A percentile compares a stretch with the other conserved stretches of the same genome.
phyloP scores from a whole-genome alignment of 2,329 filamentous ascomycete species.

The Rachicladosporium sp. region DNA sequence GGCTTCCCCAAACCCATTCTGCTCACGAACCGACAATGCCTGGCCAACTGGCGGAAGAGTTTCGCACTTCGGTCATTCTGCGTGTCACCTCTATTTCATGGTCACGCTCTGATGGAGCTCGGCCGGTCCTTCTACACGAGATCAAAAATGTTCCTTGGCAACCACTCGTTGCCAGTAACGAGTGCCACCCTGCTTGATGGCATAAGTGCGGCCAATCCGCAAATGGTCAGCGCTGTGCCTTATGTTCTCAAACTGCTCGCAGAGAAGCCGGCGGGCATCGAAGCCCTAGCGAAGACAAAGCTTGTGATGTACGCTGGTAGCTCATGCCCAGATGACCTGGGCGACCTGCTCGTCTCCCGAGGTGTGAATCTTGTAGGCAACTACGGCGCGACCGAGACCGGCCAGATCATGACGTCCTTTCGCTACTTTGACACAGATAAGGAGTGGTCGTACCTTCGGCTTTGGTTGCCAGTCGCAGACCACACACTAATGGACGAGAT shows the following conservation, averaged over 20 bases:
- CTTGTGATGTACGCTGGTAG: conserved; percentile 23
- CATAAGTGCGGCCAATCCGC: conserved; percentile 21
- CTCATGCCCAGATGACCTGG: conserved; percentile 23
- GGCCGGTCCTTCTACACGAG: conserved; percentile 41
- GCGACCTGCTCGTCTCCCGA: conserved; percentile 19
- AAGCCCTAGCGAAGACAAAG: conserved; percentile 15
- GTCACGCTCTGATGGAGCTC: conserved; percentile 44
- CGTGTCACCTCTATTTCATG: conserved; percentile 48
- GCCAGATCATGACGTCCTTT: conserved; percentile 50
- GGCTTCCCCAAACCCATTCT: conserved; percentile 53
- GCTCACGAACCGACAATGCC: conserved; percentile 40
- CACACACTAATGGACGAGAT: conserved; percentile 22
- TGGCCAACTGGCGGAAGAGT: conserved; percentile 37
- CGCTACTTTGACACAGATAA: conserved; percentile 38
- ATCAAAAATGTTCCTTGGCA: conserved; percentile 42
- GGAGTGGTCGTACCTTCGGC: conserved; percentile 47
- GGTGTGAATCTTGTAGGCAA: conserved; percentile 24
- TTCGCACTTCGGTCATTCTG: conserved; percentile 40
- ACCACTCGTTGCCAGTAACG: conserved; percentile 44
- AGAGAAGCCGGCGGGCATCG: conserved; percentile 42
- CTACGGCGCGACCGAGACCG: conserved; percentile 44
- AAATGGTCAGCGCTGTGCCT: conserved; percentile 48
- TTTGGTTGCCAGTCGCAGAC: conserved; percentile 21
- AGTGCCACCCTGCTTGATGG: conserved; percentile 19
- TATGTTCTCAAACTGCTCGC: conserved; percentile 52